These are phyloP conservation scores for Diplodia intermedia DNA, from an alignment of 2,329 filamentous ascomycete genomes.

Conservation along the genomic window DNA sequence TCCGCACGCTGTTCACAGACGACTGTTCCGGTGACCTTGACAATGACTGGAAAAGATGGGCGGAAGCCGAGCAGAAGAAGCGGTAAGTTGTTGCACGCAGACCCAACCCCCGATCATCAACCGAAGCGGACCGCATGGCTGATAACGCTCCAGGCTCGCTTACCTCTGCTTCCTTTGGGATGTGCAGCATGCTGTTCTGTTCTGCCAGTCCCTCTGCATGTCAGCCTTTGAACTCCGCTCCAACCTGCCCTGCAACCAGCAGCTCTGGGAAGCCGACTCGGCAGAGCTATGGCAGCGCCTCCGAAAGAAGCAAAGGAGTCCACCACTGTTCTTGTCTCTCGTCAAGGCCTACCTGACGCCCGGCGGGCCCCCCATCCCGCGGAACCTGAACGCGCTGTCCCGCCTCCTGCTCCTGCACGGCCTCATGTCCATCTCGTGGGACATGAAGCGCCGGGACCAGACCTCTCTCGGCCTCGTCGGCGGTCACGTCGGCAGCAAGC, in stretches of 20 bases:
- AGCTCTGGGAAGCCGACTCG: conserved; percentile 64
- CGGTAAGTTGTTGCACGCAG: conserved; percentile 46
- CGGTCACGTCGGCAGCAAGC: neutral
- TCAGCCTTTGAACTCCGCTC: conserved; percentile 68
- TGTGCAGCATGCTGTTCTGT: conserved; percentile 68
- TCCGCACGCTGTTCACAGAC: conserved; percentile 48
- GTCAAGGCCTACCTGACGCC: conserved; percentile 62
- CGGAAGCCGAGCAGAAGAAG: conserved; percentile 65
- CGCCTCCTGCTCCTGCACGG: conserved; percentile 65
- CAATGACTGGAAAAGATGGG: conserved; percentile 60
- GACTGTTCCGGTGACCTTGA: conserved; percentile 52
- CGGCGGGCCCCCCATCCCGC: conserved; percentile 40
- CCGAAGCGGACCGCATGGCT: neutral
- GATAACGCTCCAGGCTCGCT: conserved; percentile 51
- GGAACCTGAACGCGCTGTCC: conserved; percentile 60
- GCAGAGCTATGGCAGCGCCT: conserved; percentile 59
- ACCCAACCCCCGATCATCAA: neutral
- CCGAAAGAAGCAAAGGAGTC: conserved; percentile 47
- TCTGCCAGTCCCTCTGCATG: conserved; percentile 72
- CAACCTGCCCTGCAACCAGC: conserved; percentile 61
- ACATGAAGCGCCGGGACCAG: conserved; percentile 67
- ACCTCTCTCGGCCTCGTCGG: conserved; percentile 55
- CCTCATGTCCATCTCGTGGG: conserved; percentile 68
- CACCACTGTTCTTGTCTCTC: conserved; percentile 58
- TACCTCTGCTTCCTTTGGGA: conserved; percentile 72